Evolutionary conservation across 805 yeast genomes (phyloP), one percentile per base, ranked within the genome.

Genomic region (Metschnikowia rubicola): DNA sequence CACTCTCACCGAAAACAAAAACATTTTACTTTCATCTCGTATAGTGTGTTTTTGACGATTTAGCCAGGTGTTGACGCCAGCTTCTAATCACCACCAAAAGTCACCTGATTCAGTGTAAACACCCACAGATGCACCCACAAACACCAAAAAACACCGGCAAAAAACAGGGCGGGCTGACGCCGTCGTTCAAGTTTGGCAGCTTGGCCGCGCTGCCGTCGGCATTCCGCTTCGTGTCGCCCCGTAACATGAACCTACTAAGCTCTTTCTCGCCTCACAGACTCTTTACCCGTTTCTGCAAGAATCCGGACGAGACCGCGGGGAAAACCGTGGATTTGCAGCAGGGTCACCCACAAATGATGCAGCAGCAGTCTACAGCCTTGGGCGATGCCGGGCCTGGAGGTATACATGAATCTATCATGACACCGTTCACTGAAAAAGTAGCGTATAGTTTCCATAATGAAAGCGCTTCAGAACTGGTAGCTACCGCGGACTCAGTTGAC

Each of bases 141-240:
- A 53, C 56, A 4, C 56, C 56, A 9, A 48, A 47, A 46, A 41
- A 44, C 26, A 35, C 36, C 19, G 35, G 26, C 21, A 21, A 47
- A 50, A 36, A 40, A 38, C n/a, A 43, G 4, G 19, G 32, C 13
- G 39, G 43, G 12, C 21, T 57, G 43, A 66, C 71, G 10, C 70
- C 72, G 1, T 60, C 70, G 8, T 68, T 70, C 54, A 59, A 67
- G 29, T 68, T 71, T 50, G 71, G 74, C 8, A 33, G 36, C 29
- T 53, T 70, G 30, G 70, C 69, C 33, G 67, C 70, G 41, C 73
- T 67, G 73, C 75, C 76, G 11, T 67, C 73, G n/a, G 28, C 33
- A 9, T 68, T 71, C 54, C 68, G 64, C 34, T 66, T 71, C 52
- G 57, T 63, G 41, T 65, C 73, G 10, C 75, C 75, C 7, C 44